These are phyloP conservation scores for Colletotrichum liriopes DNA, from an alignment of 2,329 filamentous ascomycete genomes.

Conservation along the genomic window DNA sequence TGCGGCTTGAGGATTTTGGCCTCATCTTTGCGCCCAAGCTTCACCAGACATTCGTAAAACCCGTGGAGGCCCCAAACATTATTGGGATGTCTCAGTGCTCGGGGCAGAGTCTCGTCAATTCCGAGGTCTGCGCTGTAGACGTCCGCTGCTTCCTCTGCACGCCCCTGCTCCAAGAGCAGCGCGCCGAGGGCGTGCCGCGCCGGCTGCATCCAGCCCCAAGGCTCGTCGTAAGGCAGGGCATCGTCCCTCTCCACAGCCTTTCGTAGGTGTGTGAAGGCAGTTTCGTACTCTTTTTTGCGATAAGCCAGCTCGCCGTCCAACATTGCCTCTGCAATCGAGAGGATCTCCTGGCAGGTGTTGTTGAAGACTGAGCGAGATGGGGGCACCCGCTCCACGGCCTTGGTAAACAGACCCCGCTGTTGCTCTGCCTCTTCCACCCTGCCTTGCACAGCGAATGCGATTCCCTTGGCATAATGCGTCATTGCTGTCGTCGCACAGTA, in stretches of 20 bases:
- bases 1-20: constrained; percentile 57
- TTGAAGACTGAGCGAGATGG: constrained; percentile 77
- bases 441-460: constrained; percentile 75
- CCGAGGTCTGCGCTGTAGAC: constrained; percentile 76
- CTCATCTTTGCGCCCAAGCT: constrained; percentile 63
- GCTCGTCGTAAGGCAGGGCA: constrained; percentile 78
- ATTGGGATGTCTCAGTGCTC: constrained; percentile 77
- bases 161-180: constrained; percentile 76
- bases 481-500: constrained; percentile 81
- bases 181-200: constrained; percentile 80
- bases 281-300: constrained; percentile 70
- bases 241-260: constrained; percentile 74
- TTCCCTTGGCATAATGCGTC: constrained; percentile 76
- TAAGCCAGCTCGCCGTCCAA: constrained; percentile 83
- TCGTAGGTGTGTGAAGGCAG: constrained; percentile 73
- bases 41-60: constrained; percentile 78
- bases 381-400: constrained; percentile 68
- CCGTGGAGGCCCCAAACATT: constrained; percentile 85
- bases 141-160: constrained; percentile 67
- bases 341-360: constrained; percentile 75
- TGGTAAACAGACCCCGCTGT: constrained; percentile 66
- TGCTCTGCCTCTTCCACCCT: constrained; percentile 68
- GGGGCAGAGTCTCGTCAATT: constrained; percentile 71
- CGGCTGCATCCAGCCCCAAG: constrained; percentile 87
- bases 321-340: constrained; percentile 77